Evolutionary conservation across 495 filamentous ascomycete species (phyloP).

Genomic region (Aspergillus diversus): DNA sequence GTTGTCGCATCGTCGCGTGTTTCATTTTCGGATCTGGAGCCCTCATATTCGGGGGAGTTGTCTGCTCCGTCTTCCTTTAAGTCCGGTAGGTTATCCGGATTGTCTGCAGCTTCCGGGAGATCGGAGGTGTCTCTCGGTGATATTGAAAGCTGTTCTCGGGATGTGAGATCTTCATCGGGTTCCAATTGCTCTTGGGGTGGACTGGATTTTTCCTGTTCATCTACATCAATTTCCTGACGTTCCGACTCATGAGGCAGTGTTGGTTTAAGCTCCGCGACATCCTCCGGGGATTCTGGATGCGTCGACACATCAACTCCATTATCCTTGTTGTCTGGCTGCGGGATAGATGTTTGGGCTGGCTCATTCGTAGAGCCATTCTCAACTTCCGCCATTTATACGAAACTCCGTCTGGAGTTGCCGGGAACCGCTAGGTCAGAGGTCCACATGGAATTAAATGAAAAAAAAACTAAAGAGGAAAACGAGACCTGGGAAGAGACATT

Average conservation of each 20-base stretch:
- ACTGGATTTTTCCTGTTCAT: slow-evolving; percentile 23
- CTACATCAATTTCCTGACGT: slow-evolving; percentile 35
- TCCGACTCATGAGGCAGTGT: slow-evolving; percentile 32
- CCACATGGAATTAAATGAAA: slow-evolving; percentile 33
- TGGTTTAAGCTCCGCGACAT: slow-evolving; percentile 39
- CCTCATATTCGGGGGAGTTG: slow-evolving; percentile 13
- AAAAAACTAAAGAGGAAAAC: slow-evolving; percentile 28
- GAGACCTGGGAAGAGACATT: slow-evolving; percentile 2
- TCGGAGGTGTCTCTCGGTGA: slow-evolving; percentile 29
- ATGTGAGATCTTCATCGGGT: slow-evolving; percentile 19
- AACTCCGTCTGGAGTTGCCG: slow-evolving; percentile 41
- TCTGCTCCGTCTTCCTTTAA: slow-evolving; percentile 14
- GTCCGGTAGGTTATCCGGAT: slow-evolving; percentile 24
- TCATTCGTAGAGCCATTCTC: slow-evolving; percentile 41
- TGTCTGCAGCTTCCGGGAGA: slow-evolving; percentile 21
- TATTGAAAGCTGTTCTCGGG: slow-evolving; percentile 26
- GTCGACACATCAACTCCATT: slow-evolving; percentile 36
- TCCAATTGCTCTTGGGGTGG: slow-evolving; percentile 23
- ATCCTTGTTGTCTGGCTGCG: slow-evolving; percentile 40
- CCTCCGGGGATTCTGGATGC: slow-evolving; percentile 32
- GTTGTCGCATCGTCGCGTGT: slow-evolving; percentile 15
- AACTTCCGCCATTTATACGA: slow-evolving; percentile 51
- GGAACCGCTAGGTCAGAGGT: slow-evolving; percentile 30
- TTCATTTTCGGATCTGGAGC: slow-evolving; percentile 17
- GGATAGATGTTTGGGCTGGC: slow-evolving; percentile 36